phyloP scores from a whole-genome alignment of 495 filamentous ascomycete species.

The Penicillium turbatum region DNA sequence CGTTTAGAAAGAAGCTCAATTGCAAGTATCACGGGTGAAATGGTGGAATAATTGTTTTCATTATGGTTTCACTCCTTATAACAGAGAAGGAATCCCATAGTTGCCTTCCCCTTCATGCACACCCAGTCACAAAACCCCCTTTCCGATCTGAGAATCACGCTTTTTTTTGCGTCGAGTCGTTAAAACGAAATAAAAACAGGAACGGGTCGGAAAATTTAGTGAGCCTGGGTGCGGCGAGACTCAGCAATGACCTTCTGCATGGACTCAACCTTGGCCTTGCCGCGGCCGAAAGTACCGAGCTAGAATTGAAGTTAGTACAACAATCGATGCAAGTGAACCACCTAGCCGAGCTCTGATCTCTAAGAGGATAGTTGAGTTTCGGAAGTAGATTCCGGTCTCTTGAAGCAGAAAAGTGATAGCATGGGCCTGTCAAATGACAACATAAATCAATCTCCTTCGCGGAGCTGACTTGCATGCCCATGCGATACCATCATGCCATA shows the following conservation, averaged over 20 bases:
- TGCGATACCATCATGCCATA: background rate
- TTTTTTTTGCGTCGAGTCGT: conserved; percentile 29
- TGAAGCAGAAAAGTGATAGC: background rate
- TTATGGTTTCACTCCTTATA: conserved; percentile 30
- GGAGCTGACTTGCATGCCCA: background rate
- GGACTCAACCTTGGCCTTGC: conserved; percentile 98
- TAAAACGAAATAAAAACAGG: conserved; percentile 30
- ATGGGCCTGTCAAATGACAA: background rate
- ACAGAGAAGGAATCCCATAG: conserved; percentile 28
- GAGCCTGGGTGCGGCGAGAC: conserved; percentile 69
- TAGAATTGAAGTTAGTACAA: conserved; percentile 31
- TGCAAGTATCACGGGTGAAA: conserved; percentile 7
- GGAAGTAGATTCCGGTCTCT: background rate
- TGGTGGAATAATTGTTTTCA: conserved; percentile 31
- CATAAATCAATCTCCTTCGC: background rate
- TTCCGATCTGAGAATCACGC: conserved; percentile 29
- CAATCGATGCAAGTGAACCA: background rate
- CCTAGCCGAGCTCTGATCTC: background rate
- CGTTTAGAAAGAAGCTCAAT: background rate
- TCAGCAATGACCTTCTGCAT: conserved; percentile 96
- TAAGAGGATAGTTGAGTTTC: background rate
- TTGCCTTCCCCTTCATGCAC: conserved; percentile 31
- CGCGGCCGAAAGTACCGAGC: conserved; percentile 95
- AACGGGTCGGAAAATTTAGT: conserved; percentile 55
- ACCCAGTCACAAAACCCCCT: conserved; percentile 26